phyloP scores from a whole-genome alignment of 2,329 filamentous ascomycete genomes.

The Hymenoscyphus scutula region DNA sequence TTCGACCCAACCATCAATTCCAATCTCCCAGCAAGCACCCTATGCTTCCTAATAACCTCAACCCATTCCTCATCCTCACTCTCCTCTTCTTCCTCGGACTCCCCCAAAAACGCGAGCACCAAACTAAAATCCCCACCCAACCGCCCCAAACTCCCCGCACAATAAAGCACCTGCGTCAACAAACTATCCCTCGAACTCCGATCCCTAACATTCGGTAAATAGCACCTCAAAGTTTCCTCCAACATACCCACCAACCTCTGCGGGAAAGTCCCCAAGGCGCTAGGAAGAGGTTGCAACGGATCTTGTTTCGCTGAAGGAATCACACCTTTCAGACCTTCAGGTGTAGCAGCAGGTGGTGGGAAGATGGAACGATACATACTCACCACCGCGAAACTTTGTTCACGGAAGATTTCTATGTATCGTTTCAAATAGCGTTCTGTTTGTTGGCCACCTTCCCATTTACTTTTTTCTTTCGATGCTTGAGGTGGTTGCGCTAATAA shows the following conservation, averaged over 20 bases:
- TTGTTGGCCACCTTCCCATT: constrained; percentile 75
- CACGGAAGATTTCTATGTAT: constrained; percentile 95
- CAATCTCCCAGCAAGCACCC: constrained; percentile 75
- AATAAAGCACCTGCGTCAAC: constrained; percentile 89
- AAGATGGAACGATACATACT: constrained; percentile 94
- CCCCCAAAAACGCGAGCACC: constrained; percentile 64
- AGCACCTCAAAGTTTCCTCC: constrained; percentile 69
- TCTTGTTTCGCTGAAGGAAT: constrained; percentile 32
- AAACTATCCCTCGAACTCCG: constrained; percentile 80
- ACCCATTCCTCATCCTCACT: constrained; percentile 69
- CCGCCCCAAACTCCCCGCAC: constrained; percentile 83
- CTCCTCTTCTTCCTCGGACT: constrained; percentile 32
- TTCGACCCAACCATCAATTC: constrained; percentile 61
- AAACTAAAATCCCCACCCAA: constrained; percentile 91
- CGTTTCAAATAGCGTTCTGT: constrained; percentile 92
- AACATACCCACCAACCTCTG: constrained; percentile 80
- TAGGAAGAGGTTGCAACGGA: constrained; percentile 62
- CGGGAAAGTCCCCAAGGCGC: constrained; percentile 79
- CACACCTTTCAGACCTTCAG: constrained; percentile 26
- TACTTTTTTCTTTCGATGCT: constrained; percentile 30
- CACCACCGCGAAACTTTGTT: constrained; percentile 94
- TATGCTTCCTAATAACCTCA: constrained; percentile 83
- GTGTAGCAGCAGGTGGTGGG: constrained; percentile 43
- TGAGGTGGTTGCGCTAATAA: background rate
- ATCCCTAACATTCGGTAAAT: constrained; percentile 80